phyloP scores from a whole-genome alignment of 192 early-diverging fungal genomes.

The Endogone sp. region DNA sequence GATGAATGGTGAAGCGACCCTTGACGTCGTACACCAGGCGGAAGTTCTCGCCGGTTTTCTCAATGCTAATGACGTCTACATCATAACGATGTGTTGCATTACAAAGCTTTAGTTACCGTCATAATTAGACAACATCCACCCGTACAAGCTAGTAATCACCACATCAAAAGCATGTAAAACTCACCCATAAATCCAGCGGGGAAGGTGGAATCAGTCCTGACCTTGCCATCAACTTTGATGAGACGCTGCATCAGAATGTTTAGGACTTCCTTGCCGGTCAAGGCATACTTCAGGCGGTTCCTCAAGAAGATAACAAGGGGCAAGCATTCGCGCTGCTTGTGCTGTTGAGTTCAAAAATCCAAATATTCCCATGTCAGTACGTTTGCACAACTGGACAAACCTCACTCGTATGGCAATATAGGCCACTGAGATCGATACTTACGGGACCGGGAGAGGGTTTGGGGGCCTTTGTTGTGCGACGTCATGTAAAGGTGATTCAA shows the following conservation, averaged over 20 bases:
- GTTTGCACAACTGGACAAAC: no score
- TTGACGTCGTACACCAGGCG: conserved; percentile 99
- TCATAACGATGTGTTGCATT: no score
- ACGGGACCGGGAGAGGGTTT: conserved; percentile 95
- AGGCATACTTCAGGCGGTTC: conserved; percentile 99
- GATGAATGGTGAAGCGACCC: conserved; percentile 99
- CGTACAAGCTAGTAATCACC: conserved; percentile 2
- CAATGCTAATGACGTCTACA: conserved; percentile 85
- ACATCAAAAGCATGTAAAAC: conserved; percentile 28
- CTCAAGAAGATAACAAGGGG: conserved; percentile 97
- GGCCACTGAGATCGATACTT: no score
- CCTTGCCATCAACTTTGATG: conserved; percentile 99
- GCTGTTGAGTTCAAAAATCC: no score
- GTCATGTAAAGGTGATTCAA: no score
- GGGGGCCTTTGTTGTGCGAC: no score
- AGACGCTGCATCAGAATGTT: conserved; percentile 97
- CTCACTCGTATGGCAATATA: no score
- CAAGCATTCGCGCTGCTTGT: conserved; percentile 99
- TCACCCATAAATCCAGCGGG: conserved; percentile 97
- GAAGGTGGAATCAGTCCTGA: conserved; percentile 94
- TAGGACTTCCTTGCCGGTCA: conserved; percentile 95
- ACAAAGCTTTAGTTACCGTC: no score
- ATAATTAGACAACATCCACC: no score
- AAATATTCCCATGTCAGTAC: no score
- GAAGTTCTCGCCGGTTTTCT: conserved; percentile 99